Conservation (phyloP, 441 rosid species). For the Populus hybrid region DNA sequence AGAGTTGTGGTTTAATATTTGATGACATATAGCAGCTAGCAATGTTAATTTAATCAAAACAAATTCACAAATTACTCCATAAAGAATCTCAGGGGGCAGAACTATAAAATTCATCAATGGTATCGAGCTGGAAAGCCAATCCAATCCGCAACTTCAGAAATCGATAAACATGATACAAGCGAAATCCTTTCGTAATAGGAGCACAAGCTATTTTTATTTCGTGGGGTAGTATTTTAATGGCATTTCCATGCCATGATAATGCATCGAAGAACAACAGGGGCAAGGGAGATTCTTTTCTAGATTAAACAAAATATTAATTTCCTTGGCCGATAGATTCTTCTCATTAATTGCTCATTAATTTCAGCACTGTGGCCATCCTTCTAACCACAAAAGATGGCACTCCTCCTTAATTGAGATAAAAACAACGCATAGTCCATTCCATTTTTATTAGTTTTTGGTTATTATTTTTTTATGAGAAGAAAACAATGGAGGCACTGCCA, state of each 20-base stretch:
- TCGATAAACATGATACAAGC: background rate
- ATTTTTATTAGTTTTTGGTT: background rate
- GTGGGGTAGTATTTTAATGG: background rate
- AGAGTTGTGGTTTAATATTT: no score
- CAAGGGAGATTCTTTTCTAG: background rate
- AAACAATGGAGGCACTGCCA: background rate
- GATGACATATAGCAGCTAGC: no score
- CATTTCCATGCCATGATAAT: background rate
- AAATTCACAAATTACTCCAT: background rate
- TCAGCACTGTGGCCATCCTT: background rate
- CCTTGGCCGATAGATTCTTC: background rate
- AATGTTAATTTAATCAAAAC: no score
- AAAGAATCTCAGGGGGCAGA: background rate
- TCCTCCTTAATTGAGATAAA: background rate
- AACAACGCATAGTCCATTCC: background rate
- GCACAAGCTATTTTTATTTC: background rate
- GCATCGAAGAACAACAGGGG: background rate
- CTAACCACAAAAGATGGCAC: background rate
- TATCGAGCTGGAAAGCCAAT: background rate
- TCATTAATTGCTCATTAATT: background rate
- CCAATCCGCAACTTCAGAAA: background rate
- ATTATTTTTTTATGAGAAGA: background rate
- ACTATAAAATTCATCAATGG: background rate
- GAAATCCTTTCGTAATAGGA: background rate
- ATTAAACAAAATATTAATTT: background rate